Conservation (phyloP, 2,329 filamentous ascomycete species). For the Graphilbum fragrans region DNA sequence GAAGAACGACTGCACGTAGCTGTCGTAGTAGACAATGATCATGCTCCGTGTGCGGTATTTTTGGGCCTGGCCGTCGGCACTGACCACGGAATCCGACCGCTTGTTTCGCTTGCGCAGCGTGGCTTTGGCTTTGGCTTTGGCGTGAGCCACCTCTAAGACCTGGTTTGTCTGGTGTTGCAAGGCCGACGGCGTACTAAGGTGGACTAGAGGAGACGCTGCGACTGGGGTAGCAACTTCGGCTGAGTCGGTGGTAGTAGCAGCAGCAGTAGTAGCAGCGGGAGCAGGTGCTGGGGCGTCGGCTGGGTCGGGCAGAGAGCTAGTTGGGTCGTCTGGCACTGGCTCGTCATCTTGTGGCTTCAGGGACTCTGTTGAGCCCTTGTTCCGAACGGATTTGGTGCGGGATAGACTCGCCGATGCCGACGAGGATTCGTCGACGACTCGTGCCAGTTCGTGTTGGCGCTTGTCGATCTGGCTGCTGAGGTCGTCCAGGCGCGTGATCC, state of each 20-base stretch:
- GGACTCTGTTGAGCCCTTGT: constrained; percentile 16
- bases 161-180: constrained; percentile 4
- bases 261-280: neutral
- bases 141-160: constrained; percentile 20
- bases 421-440: constrained; percentile 14
- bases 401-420: constrained; percentile 4
- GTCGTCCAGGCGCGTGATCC: constrained; percentile 46
- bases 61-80: constrained; percentile 30
- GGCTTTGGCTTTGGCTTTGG: constrained; percentile 32
- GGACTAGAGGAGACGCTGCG: constrained; percentile 6
- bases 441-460: constrained; percentile 47
- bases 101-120: constrained; percentile 34
- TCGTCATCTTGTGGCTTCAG: constrained; percentile 13
- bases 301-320: neutral
- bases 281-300: neutral
- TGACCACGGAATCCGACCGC: constrained; percentile 39
- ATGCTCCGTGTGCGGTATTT: constrained; percentile 61
- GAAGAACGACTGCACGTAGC: constrained; percentile 70
- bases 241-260: constrained; percentile 2
- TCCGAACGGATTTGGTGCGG: constrained; percentile 15
- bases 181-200: constrained; percentile 4
- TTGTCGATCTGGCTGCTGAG: constrained; percentile 48
- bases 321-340: constrained; percentile 1
- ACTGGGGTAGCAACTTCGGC: neutral
- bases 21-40: constrained; percentile 88